These are phyloP conservation scores for Aureobasidium sp. DNA, from an alignment of 2,329 filamentous ascomycete species.

Conservation along the genomic window DNA sequence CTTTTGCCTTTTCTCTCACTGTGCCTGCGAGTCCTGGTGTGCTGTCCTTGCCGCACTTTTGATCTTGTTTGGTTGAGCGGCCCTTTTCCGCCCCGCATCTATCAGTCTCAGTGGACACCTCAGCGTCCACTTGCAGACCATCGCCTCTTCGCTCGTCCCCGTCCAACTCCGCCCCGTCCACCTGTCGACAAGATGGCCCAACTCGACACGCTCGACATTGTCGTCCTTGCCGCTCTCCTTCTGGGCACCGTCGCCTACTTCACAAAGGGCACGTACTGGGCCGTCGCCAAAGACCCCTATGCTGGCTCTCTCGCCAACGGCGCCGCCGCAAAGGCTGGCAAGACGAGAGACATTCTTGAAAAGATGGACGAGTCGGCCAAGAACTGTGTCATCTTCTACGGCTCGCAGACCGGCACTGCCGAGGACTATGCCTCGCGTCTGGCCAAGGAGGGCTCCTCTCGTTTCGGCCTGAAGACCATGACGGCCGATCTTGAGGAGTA, in stretches of 20 bases:
- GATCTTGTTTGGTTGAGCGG: background rate
- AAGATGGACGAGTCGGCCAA: constrained; percentile 94
- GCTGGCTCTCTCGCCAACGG: constrained; percentile 65
- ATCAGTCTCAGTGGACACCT: background rate
- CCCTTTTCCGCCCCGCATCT: background rate
- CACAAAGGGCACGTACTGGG: constrained; percentile 95
- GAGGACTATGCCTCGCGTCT: constrained; percentile 96
- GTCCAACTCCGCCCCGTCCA: background rate
- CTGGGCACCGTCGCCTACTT: constrained; percentile 90
- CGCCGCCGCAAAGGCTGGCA: constrained; percentile 63
- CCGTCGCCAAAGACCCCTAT: constrained; percentile 80
- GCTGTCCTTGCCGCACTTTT: background rate
- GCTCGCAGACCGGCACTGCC: constrained; percentile 94
- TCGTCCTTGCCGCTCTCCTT: constrained; percentile 81
- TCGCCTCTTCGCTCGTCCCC: background rate
- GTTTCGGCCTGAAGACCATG: constrained; percentile 96
- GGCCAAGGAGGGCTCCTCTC: constrained; percentile 93
- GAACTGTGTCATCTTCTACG: constrained; percentile 98
- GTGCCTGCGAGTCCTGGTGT: background rate
- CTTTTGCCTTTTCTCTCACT: background rate
- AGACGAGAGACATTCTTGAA: constrained; percentile 86
- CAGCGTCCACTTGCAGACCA: background rate
- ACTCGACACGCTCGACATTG: constrained; percentile 89
- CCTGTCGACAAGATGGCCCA: constrained; percentile 62
- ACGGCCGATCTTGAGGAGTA: constrained; percentile 97